phyloP scores from a whole-genome alignment of 2,329 filamentous ascomycete genomes.

The Paraconiothyrium sp. region DNA sequence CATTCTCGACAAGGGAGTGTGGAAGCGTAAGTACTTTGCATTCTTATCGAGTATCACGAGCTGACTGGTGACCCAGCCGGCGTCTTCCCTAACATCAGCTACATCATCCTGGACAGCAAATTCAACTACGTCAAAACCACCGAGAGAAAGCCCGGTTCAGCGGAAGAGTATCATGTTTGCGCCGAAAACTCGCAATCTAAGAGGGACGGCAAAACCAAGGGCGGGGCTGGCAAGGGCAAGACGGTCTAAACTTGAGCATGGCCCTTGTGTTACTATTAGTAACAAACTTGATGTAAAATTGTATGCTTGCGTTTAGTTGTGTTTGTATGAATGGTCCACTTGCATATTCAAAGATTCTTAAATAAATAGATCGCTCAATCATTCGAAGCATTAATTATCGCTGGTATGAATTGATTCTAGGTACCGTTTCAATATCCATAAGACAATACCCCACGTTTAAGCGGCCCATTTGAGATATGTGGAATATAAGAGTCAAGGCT shows the following conservation, averaged over 20 bases:
- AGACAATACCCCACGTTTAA: too few relatives aligned
- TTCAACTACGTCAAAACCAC: conserved; percentile 16
- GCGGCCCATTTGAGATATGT: too few relatives aligned
- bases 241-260: neutral
- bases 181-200: neutral
- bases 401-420: neutral
- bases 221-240: conserved; percentile 3
- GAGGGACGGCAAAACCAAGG: neutral
- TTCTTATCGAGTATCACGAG: neutral
- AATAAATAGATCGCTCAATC: neutral
- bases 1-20: conserved; percentile 10
- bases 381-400: neutral
- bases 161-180: conserved; percentile 2
- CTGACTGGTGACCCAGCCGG: conserved; percentile 6
- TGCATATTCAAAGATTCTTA: conserved; percentile 1
- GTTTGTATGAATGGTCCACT: neutral
- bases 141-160: conserved; percentile 11
- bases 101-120: conserved; percentile 13
- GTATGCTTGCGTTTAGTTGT: neutral
- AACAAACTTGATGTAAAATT: neutral
- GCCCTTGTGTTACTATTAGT: neutral
- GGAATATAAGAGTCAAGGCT: too few relatives aligned
- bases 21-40: conserved; percentile 9
- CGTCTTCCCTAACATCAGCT: conserved; percentile 5
- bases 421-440: too few relatives aligned